These are phyloP conservation scores for Salvia rosmarinus DNA, from an alignment of 257 asterid species.

Conservation along the genomic window DNA sequence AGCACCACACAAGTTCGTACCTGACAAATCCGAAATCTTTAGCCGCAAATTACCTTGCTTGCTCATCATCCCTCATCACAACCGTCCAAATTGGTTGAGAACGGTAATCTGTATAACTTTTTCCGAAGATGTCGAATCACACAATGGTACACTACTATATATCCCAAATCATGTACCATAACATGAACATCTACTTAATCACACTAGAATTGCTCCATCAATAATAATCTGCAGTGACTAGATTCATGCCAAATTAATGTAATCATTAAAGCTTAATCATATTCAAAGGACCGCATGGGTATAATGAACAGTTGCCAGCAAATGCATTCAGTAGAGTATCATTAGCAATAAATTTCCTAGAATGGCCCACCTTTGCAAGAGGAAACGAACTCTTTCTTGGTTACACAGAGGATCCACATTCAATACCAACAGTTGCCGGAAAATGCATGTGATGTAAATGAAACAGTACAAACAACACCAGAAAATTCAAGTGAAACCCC, in stretches of 20 bases:
- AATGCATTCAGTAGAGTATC: background rate
- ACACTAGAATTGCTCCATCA: no score
- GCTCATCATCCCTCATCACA: background rate
- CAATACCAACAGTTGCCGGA: conserved; percentile 31
- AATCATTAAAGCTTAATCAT: background rate
- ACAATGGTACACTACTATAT: background rate
- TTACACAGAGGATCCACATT: conserved; percentile 29
- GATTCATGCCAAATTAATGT: conserved; percentile 1
- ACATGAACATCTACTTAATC: background rate
- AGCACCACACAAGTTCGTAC: conserved; percentile 9
- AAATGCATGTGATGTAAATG: conserved; percentile 24
- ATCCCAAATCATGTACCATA: background rate
- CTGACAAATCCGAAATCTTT: background rate
- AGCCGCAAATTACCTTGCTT: conserved; percentile 1
- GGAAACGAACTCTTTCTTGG: conserved; percentile 11
- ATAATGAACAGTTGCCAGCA: background rate
- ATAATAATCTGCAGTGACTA: background rate
- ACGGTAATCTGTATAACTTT: background rate
- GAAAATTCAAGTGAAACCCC: conserved; percentile 20
- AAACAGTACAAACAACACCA: conserved; percentile 33
- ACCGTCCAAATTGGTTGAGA: conserved; percentile 5
- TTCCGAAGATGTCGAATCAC: background rate
- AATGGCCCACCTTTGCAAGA: conserved; percentile 31
- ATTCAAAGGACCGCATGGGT: background rate
- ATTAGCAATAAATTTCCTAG: background rate